These are phyloP conservation scores for Pythium oligandrum DNA, from an alignment of 352 stramenopile species.

Conservation along the genomic window DNA sequence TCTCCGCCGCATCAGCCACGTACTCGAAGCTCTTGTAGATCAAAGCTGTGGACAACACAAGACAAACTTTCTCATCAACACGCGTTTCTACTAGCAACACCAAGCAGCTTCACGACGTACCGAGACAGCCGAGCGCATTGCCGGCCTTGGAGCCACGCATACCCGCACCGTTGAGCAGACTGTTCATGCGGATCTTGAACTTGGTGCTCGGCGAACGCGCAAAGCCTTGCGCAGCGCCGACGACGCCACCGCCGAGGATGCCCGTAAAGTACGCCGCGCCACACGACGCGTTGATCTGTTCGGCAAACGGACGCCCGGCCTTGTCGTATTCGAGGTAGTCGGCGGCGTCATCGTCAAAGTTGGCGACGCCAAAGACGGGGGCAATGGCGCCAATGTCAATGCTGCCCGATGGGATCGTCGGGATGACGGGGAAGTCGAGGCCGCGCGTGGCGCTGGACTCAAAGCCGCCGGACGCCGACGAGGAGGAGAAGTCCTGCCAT, in stretches of 20 bases:
- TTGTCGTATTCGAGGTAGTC: conserved; percentile 88
- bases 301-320: conserved; percentile 76
- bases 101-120: conserved; percentile 26
- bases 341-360: conserved; percentile 66
- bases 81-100: conserved; percentile 1
- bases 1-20: conserved; percentile 66
- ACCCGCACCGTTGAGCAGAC: conserved; percentile 81
- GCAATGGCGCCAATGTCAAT: conserved; percentile 82
- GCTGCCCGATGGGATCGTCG: conserved; percentile 63
- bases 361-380: conserved; percentile 80
- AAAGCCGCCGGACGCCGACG: conserved; percentile 24
- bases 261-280: conserved; percentile 82
- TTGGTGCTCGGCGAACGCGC: conserved; percentile 71
- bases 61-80: conserved; percentile 12
- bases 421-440: conserved; percentile 68
- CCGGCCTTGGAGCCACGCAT: conserved; percentile 79
- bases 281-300: conserved; percentile 76
- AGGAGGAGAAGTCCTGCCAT: conserved; percentile 63
- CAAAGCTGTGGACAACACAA: conserved; percentile 40
- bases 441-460: conserved; percentile 37
- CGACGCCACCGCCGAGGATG: conserved; percentile 72
- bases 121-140: conserved; percentile 77
- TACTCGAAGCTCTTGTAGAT: conserved; percentile 88
- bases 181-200: conserved; percentile 88
- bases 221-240: conserved; percentile 66